Evolutionary conservation across 2,329 filamentous ascomycete genomes (phyloP), one percentile per base, ranked within the genome.

Genomic region (Aspergillus fischeri): DNA sequence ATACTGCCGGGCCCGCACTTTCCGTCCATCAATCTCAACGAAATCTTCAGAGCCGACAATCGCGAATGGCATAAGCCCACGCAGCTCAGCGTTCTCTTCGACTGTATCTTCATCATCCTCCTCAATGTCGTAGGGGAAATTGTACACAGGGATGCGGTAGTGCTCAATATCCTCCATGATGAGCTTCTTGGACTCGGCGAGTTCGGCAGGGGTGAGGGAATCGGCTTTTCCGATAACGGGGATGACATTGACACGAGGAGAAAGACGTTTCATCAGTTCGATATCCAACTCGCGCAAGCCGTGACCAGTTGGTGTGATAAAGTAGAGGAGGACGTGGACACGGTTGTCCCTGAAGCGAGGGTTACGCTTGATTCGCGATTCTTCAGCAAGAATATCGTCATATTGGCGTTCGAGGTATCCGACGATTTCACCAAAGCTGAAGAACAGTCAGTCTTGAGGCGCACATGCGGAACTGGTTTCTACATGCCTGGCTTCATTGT

Each of bases 111-210:
- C 94, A 66, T 99, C 94, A 69, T 99, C 94, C 82, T 99, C 94
- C 79, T 99, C 94, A 60, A 99, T 96, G 69, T 99, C 94, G 81
- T 99, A 99, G 51, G 94, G 94, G 83, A 99, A 99, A 85, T 99
- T 99, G 86, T 99, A 99, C 65, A 99, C 93, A 49, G 94, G 94
- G 68, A 99, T 99, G 74, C 94, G 90, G 83, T 99, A 99, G 80
- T 99, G 94, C 80, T 99, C 94, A 68, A 99, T 99, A 75, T 99
- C 94, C 82, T 99, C 94, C 94, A 99, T 99, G 73, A 99, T 92
- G 61, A 99, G 86, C 84, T 97, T 99, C 87, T 99, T 99, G 67
- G 93, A 97, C 80, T 99, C 94, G 66, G 94, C 94, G 63, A 99
- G 84, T 81, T 99, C 94, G 66, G 91, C 89, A 42, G 94, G 94